Percentiles rank a stretch among this genome's conserved stretches.
These are phyloP conservation scores for Tolypocladium endophyticum DNA, from an alignment of 2,329 filamentous ascomycete species.

Conservation along the genomic window DNA sequence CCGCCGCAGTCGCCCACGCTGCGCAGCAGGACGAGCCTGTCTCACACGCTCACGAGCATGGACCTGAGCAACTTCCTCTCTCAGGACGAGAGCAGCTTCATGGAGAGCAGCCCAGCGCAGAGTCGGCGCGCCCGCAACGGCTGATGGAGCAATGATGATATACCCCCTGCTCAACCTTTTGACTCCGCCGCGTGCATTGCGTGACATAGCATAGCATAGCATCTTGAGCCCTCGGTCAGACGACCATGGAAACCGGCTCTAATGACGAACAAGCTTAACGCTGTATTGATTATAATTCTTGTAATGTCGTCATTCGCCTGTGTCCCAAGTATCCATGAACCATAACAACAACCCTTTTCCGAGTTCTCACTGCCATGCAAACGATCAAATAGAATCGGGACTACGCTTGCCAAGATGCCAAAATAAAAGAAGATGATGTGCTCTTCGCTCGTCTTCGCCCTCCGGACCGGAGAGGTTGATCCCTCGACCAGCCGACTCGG, in stretches of 20 bases:
- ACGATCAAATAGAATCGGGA: background rate
- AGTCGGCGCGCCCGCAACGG: conserved; percentile 24
- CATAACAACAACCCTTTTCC: background rate
- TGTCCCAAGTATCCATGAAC: background rate
- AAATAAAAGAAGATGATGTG: background rate
- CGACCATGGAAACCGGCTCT: background rate
- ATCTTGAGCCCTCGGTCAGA: no score
- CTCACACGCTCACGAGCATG: conserved; percentile 34
- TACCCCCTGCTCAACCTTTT: background rate
- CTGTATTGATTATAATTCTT: background rate
- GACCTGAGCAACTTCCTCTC: conserved; percentile 47
- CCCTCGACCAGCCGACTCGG: background rate
- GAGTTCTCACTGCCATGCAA: background rate
- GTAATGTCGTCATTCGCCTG: background rate
- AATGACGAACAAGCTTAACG: background rate
- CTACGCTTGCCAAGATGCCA: conserved; percentile 2
- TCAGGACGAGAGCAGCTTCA: conserved; percentile 45
- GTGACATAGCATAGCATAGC: background rate
- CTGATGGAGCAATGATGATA: background rate
- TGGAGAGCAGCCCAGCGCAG: conserved; percentile 41
- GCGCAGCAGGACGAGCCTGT: conserved; percentile 13
- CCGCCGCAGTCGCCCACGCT: conserved; percentile 28
- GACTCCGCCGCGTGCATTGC: background rate
- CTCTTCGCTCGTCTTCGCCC: background rate
- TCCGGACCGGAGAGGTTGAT: background rate